A percentile compares a stretch with the other conserved stretches of the same genome.
These are phyloP conservation scores for Floccularia luteovirens DNA, from an alignment of 768 basidiomycete genomes.

Conservation along the genomic window DNA sequence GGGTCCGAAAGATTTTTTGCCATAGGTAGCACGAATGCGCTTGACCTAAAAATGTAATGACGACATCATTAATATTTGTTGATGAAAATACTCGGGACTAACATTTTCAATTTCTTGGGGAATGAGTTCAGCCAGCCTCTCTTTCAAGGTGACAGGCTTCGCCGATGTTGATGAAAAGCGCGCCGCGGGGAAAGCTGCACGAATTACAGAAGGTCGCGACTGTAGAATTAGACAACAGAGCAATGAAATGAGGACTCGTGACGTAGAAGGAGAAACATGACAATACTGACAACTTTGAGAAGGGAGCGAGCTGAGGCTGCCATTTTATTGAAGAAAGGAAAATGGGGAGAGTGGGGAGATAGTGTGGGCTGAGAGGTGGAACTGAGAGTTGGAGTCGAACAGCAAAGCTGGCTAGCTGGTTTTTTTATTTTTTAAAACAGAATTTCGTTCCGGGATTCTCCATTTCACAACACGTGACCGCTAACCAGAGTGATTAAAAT, in stretches of 20 bases:
- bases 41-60: constrained; percentile 54
- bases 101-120: constrained; percentile 79
- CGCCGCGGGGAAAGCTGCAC: constrained; percentile 34
- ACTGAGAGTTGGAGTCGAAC: background rate
- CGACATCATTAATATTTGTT: constrained; percentile 4
- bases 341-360: constrained; percentile 8
- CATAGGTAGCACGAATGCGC: constrained; percentile 76
- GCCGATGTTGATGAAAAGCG: constrained; percentile 59
- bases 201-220: constrained; percentile 44
- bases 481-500: no score
- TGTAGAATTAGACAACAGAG: constrained; percentile 14
- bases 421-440: no score
- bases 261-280: constrained; percentile 1
- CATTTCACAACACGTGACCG: no score
- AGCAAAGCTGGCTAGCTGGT: background rate
- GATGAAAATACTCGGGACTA: constrained; percentile 8
- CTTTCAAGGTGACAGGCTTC: constrained; percentile 78
- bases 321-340: constrained; percentile 23
- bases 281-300: constrained; percentile 28
- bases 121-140: constrained; percentile 89
- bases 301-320: constrained; percentile 28
- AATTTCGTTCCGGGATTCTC: no score
- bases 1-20: constrained; percentile 89
- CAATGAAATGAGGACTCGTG: no score
- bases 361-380: background rate